Base-by-base conservation (phyloP, 768 basidiomycete species). In the Paxillus rubicundulus region DNA sequence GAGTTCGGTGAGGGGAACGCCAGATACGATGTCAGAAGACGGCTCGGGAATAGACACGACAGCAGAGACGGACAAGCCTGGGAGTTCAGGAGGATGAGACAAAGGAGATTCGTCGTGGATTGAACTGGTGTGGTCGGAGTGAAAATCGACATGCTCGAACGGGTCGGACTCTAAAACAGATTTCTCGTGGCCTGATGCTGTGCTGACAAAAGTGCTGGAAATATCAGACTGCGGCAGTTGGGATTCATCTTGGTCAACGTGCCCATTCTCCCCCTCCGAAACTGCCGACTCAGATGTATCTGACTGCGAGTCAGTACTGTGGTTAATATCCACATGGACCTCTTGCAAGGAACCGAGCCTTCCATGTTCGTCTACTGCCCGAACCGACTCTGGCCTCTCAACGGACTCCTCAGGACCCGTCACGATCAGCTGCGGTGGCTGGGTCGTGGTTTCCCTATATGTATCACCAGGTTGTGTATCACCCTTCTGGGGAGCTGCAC, bases 171-270 rank as follows among this genome's bases (percentile, higher is more conserved):
- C 53, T 39, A 49, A 58, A 62, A 40, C 30, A 43, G 52, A 53
- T n/a, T 49, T 54, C 20, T 13, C 38, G 5, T 13, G 44, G 6
- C 28, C 46, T 20, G 56, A 47, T 4, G 36, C 49, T 1, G 39
- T 20, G 33, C 47, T 53, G 24, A 66, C 33, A 9, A 70, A 53
- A 0, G 68, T 66, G 10, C 51, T 52, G 32, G 61, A 59, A n/a
- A 49, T 38, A 24, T 65, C 62, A 37, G 67, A 59, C 0, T 10
- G 36, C 0, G 53, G 57, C 14, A 45, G 53, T 1, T 33, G 33
- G 12, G 33, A 33, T 12, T 12, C 12, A 33, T 14, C 33, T 5
- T 33, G 33, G 10, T 33, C 33, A 33, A 33, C 13, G 33, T 33
- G 12, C 10, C 14, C 37, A 18, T 2, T 8, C 50, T n/a, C 33